These are phyloP conservation scores for Pseudogymnoascus sp. DNA, from an alignment of 2,329 filamentous ascomycete genomes.

Conservation along the genomic window DNA sequence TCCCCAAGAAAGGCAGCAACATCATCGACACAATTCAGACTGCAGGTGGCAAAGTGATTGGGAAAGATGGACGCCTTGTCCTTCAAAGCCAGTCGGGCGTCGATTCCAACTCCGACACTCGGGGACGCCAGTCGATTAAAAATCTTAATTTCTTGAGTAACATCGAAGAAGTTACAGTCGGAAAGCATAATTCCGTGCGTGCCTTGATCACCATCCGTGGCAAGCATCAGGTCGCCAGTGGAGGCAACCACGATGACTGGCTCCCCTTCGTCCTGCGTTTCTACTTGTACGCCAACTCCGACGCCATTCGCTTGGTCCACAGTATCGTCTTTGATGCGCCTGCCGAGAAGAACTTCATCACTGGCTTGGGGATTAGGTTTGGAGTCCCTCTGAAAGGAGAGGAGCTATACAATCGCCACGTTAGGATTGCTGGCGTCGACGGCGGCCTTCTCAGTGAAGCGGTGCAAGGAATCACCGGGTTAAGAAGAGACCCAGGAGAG, in stretches of 20 bases:
- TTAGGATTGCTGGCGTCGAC: slow-evolving; percentile 46
- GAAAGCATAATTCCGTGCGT: slow-evolving; percentile 33
- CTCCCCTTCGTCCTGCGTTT: slow-evolving; percentile 48
- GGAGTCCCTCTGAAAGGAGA: slow-evolving; percentile 44
- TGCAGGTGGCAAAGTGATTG: slow-evolving; percentile 14
- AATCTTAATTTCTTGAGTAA: slow-evolving; percentile 41
- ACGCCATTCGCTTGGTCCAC: slow-evolving; percentile 46
- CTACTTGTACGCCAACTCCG: slow-evolving; percentile 50
- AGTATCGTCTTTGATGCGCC: slow-evolving; percentile 48
- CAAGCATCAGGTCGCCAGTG: slow-evolving; percentile 20
- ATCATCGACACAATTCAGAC: slow-evolving; percentile 17
- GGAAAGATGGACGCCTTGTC: slow-evolving; percentile 39
- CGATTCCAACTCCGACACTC: slow-evolving; percentile 31
- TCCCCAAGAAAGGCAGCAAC: slow-evolving; percentile 16
- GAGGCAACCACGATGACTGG: slow-evolving; percentile 25
- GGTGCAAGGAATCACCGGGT: slow-evolving; percentile 50
- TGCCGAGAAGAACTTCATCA: slow-evolving; percentile 40
- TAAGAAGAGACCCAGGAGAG: slow-evolving; percentile 45
- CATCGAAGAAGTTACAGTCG: slow-evolving; percentile 43
- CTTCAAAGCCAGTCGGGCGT: slow-evolving; percentile 44
- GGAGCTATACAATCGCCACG: slow-evolving; percentile 49
- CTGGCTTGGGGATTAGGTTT: slow-evolving; percentile 46
- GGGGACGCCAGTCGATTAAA: slow-evolving; percentile 30
- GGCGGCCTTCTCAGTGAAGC: slow-evolving; percentile 50
- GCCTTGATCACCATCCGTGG: slow-evolving; percentile 36